Conservation (phyloP, 345 rosid genomes). For the Camelina sativa region DNA sequence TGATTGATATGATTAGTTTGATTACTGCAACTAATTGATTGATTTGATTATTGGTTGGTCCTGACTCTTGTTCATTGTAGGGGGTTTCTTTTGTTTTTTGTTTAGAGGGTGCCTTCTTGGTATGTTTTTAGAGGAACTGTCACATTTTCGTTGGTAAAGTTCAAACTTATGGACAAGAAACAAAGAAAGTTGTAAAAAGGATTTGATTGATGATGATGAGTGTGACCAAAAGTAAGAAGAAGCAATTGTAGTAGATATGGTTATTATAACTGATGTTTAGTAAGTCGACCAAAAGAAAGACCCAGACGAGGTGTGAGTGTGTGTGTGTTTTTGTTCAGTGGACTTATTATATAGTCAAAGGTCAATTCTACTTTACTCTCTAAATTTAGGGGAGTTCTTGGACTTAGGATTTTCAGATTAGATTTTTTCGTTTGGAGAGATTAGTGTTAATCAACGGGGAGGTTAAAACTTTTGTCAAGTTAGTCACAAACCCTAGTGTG, state of each 20-base stretch:
- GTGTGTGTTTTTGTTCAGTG: not conserved
- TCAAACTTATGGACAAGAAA: not conserved
- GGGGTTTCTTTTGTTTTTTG: not conserved
- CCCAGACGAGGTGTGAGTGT: not conserved
- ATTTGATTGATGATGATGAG: slow-evolving; percentile 4
- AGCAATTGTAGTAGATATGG: not conserved
- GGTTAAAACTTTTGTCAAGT: too few relatives aligned
- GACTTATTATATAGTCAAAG: not conserved
- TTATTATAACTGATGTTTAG: not conserved
- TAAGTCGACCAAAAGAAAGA: slow-evolving; percentile 4
- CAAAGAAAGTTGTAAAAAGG: slow-evolving; percentile 3
- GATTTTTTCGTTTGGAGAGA: not conserved
- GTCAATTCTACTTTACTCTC: not conserved
- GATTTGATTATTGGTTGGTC: too few relatives aligned
- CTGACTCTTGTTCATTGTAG: not conserved
- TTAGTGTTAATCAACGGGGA: not conserved
- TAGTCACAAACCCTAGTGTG: too few relatives aligned
- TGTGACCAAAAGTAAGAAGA: slow-evolving; percentile 6
- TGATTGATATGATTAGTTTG: not conserved
- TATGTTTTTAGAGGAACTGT: not conserved
- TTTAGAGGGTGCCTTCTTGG: not conserved
- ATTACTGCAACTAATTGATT: too few relatives aligned
- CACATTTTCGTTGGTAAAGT: not conserved
- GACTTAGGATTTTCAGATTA: not conserved
- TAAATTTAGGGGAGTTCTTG: slow-evolving; percentile 4